Evolutionary conservation across 75 land plant species (phyloP).

Genomic region (Picea glauca): DNA sequence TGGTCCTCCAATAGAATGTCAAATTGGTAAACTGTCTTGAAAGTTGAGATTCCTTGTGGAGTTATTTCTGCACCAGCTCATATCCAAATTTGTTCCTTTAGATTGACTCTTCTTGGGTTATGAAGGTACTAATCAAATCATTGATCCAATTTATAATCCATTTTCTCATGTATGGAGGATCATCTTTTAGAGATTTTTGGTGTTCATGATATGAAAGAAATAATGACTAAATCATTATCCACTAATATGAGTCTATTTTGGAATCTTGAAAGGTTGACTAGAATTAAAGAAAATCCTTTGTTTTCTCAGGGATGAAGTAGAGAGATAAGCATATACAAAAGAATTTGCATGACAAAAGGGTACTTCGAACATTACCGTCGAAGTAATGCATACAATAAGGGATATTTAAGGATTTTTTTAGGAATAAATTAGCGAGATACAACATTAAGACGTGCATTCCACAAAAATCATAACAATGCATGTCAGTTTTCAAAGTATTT

Average conservation of each 20-base stretch:
- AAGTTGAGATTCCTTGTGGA: too few species aligned
- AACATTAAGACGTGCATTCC: too few species aligned
- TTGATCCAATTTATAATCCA: slow-evolving; percentile 3
- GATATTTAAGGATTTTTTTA: background rate
- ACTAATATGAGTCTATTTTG: background rate
- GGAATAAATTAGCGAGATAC: too few species aligned
- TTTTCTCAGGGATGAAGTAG: background rate
- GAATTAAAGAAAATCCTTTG: background rate
- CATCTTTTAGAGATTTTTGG: background rate
- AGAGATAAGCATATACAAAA: background rate
- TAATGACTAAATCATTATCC: background rate
- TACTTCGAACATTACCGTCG: background rate
- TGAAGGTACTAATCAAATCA: slow-evolving; percentile 13
- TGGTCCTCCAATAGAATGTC: background rate
- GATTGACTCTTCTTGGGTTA: background rate
- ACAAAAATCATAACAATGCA: too few species aligned
- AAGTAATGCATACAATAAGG: background rate
- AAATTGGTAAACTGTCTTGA: background rate
- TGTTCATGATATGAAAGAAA: background rate
- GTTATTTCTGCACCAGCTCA: background rate
- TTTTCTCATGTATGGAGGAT: background rate
- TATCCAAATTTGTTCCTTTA: slow-evolving; percentile 1
- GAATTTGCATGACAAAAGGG: background rate
- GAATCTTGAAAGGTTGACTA: background rate
- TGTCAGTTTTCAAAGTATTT: too few species aligned